A percentile compares a stretch with the other conserved stretches of the same genome.
Conservation (phyloP, 1,139 yeast genomes). For the Hyphopichia pseudoburtonii region DNA sequence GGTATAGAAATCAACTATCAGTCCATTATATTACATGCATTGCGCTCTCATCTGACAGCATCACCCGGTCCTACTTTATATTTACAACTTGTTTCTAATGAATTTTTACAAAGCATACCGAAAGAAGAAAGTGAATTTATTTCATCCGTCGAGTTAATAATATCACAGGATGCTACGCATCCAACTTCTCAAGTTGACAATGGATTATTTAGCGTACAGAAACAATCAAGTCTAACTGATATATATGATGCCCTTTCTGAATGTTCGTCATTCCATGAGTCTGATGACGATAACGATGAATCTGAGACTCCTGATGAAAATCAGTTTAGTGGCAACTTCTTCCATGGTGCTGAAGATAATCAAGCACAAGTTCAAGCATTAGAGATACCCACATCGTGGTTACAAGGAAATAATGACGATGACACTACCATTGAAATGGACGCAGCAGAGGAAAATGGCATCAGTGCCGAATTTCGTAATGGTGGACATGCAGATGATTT, state of each 20-base stretch:
- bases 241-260: constrained; percentile 38
- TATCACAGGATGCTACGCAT: constrained; percentile 5
- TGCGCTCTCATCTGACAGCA: constrained; percentile 19
- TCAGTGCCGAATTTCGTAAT: constrained; percentile 16
- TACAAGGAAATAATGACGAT: constrained; percentile 9
- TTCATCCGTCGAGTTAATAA: constrained; percentile 21
- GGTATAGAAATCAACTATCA: constrained; percentile 47
- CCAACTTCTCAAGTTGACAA: constrained; percentile 1
- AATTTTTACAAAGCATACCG: constrained; percentile 14
- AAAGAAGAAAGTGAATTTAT: constrained; percentile 14
- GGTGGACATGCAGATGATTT: constrained; percentile 42
- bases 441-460: neutral
- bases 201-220: constrained; percentile 9
- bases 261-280: constrained; percentile 46
- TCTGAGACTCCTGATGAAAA: constrained; percentile 2
- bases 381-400: constrained; percentile 25
- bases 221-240: constrained; percentile 10
- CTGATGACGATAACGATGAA: constrained; percentile 23
- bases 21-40: constrained; percentile 38
- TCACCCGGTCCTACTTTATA: constrained; percentile 19
- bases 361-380: constrained; percentile 12
- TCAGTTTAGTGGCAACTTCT: neutral
- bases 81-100: constrained; percentile 32
- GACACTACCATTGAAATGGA: constrained; percentile 6
- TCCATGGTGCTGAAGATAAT: constrained; percentile 3